These are phyloP conservation scores for Aspergillus sp. DNA, from an alignment of 2,329 filamentous ascomycete genomes.

Conservation along the genomic window DNA sequence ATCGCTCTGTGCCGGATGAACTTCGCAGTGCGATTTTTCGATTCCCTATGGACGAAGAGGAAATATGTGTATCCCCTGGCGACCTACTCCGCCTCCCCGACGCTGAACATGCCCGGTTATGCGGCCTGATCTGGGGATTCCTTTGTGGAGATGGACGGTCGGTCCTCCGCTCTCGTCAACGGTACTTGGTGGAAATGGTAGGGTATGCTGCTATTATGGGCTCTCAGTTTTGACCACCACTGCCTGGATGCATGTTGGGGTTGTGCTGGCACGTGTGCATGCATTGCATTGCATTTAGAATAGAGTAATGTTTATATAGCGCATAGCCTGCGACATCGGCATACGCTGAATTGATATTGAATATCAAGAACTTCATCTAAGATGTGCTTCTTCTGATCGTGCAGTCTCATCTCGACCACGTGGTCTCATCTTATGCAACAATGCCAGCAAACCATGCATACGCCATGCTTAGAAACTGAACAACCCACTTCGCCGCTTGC, in stretches of 20 bases:
- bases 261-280: slow-evolving; percentile 5
- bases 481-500: slow-evolving; percentile 45
- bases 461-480: slow-evolving; percentile 39
- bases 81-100: slow-evolving; percentile 1
- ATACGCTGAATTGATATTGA: no score
- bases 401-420: no score
- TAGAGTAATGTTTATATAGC: no score
- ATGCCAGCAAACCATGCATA: no score
- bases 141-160: slow-evolving; percentile 4
- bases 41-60: background rate
- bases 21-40: slow-evolving; percentile 6
- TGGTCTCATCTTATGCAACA: no score
- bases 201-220: slow-evolving; percentile 2
- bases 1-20: slow-evolving; percentile 14
- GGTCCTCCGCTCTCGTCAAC: slow-evolving; percentile 13
- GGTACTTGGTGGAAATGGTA: slow-evolving; percentile 15
- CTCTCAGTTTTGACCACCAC: background rate
- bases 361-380: no score
- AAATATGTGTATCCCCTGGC: background rate
- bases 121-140: slow-evolving; percentile 6
- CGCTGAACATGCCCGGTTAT: background rate
- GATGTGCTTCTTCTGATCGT: no score
- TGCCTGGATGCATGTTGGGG: background rate
- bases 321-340: no score
- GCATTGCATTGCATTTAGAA: background rate